Evolutionary conservation across 2,329 filamentous ascomycete genomes (phyloP), one percentile per base, ranked within the genome.

Genomic region (Xylaria arbuscula): DNA sequence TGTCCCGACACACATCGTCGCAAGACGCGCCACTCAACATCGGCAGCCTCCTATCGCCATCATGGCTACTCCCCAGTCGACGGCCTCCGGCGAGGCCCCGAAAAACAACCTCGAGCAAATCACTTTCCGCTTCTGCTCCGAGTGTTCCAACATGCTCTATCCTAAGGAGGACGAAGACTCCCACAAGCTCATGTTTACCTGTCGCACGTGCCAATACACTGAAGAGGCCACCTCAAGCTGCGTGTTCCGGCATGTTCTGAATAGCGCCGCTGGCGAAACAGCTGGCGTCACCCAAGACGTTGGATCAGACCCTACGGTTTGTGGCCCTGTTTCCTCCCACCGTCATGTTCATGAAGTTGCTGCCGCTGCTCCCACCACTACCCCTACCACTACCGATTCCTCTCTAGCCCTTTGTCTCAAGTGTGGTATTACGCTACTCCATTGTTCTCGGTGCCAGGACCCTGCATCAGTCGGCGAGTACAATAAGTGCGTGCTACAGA

Each of bases 121-220:
- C 81, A 94, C 93, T 56, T 99, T 98, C 83, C 92, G 93, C 78
- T 99, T 99, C 87, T 99, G 96, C 85, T 94, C 93, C 76, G 96
- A 99, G 87, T 99, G 96, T 84, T 97, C 94, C 76, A 99, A 99
- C 86, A 92, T 99, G 88, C 87, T 99, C 64, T 98, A 98, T 79
- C 96, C 96, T 59, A 96, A 97, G 83, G 97, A 99, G 85, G 94
- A 99, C 82, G 90, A 91, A 71, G 86, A 90, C 70, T 90, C 89
- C 70, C 93, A 93, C 83, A 91, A 90, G 76, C 90, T 99, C 74
- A 92, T 97, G 85, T 99, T 97, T 83, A 94, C 93, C 72, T 99
- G 96, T 86, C 93, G 95, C 76, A 98, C 94, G 66, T 99, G 96
- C 84, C 91, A 94, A 78, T 97, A 93, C 83, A 93, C 91, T 76